Conservation (phyloP, 2,329 filamentous ascomycete genomes). For the Sclerotinia nivalis region DNA sequence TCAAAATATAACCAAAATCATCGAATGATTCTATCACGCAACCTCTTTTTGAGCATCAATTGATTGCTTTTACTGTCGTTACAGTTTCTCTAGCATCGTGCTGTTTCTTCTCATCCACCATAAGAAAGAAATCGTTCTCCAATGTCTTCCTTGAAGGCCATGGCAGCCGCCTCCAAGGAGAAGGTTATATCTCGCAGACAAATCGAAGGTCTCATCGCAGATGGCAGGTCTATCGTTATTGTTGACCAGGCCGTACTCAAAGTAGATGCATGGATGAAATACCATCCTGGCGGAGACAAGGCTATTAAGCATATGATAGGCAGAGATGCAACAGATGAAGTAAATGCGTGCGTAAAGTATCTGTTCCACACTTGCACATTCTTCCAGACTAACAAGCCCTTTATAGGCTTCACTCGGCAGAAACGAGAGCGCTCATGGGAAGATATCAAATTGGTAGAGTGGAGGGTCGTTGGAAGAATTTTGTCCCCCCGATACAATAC, state of each 20-base stretch:
- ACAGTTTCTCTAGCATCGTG: not conserved
- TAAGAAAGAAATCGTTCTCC: not conserved
- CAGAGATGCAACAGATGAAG: constrained; percentile 90
- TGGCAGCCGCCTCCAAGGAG: constrained; percentile 18
- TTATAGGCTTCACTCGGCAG: constrained; percentile 74
- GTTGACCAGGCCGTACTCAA: constrained; percentile 80
- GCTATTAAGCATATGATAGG: constrained; percentile 92
- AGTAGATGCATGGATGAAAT: constrained; percentile 83
- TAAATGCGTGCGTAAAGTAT: constrained; percentile 69
- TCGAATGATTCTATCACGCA: not conserved
- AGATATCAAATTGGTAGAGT: constrained; percentile 80
- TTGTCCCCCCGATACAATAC: constrained; percentile 87
- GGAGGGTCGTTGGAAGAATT: constrained; percentile 82
- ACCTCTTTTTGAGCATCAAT: not conserved
- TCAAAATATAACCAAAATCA: not conserved
- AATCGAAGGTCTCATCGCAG: constrained; percentile 80
- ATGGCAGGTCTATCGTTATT: constrained; percentile 78
- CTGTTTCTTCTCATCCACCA: not conserved
- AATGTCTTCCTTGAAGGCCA: constrained; percentile 24
- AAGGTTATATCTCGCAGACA: constrained; percentile 59
- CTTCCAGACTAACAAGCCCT: constrained; percentile 15
- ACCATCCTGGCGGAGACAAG: constrained; percentile 89
- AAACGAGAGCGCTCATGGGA: constrained; percentile 74
- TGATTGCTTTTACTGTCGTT: constrained; percentile 3
- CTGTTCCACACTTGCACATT: not conserved